Base-by-base conservation (phyloP, 2,329 filamentous ascomycete species). In the Fusarium sp. region DNA sequence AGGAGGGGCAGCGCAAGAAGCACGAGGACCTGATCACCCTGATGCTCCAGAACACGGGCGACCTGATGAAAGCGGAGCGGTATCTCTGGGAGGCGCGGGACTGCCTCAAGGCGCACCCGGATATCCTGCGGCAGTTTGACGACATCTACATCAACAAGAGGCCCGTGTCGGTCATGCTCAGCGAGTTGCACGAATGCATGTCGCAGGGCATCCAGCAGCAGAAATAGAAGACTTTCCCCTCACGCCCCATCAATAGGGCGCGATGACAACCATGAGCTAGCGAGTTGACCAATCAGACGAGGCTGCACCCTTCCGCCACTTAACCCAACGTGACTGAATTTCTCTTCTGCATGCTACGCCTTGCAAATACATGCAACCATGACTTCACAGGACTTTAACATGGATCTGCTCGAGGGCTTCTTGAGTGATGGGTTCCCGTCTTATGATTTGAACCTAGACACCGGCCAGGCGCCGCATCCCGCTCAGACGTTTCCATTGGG, bases 161-260 rank as follows among this genome's bases (percentile, higher is more conserved):
- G n/a, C 69, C 69, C 1, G 56, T 71, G 1, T 40, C 16, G 1
- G 68, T 67, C 40, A 72, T 71, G 69, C 34, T 71, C 3, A 43
- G 52, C 3, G 43, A 71, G 12, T 37, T 71, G 3, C 68, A 72
- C 41, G 68, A 70, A 13, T 59, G 65, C 11, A 52, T 71, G 11
- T 46, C 57, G 3, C 18, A 46, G 34, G 31, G 13, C 46, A 52
- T 27, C 13, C 43, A 50, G 30, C 46, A 50, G 12, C 28, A 18
- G 15, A 30, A 51, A 51, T 37, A 16, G 28, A 18, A 28, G 30
- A 36, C 41, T 40, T 55, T 67, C 68, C 65, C 65, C 65, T 65
- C 56, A 69, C 54, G 65, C 66, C 70, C 70, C 70, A 72, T 68
- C 56, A 72, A 67, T 71, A 72, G 70, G 70, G 70, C 70, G 70